Base-by-base conservation (phyloP, 257 asterid genomes). In the Craterostigma plantagineum region DNA sequence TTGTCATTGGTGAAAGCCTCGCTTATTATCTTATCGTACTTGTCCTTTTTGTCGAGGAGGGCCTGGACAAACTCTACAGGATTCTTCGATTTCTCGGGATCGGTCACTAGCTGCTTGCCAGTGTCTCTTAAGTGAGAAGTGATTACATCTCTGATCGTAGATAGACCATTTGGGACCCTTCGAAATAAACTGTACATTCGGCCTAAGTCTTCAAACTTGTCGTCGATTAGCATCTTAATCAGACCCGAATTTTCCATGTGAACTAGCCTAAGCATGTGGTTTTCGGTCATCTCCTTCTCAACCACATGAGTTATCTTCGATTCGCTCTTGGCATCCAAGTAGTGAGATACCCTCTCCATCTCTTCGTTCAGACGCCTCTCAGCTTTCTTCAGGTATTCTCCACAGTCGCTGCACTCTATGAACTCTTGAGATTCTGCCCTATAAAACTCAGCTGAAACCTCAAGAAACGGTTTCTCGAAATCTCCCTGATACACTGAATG, bases 161-260 rank as follows among this genome's bases (percentile, higher is more conserved):
- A 56, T 43, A 77, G 82, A 37, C 94, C 96, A 56, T 72, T 48
- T 1, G 83, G 58, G 36, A 80, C 81, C 39, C 94, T 69, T 8
- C 66, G 59, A 55, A 85, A 81, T 56, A 85, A 72, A 65, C 16
- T 70, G 59, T 80, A 85, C 85, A 85, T 81, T 64, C 96, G 68
- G 55, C 75, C 82, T 67, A 85, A 63, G 55, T 85, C 96, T 37
- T 77, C 92, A 46, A 64, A 60, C 48, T 75, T 77, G 57, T 85
- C 86, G 56, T 77, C 91, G 48, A 71, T 56, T 58, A 85, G 77
- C 96, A 85, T 85, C 53, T 68, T 64, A 9, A 85, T 85, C 65
- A 81, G 56, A 16, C 96, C 96, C 37, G 96, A 80, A 54, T 77
- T 77, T 46, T 85, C 94, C 94, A 85, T 80, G 59, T 72, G 78